These are phyloP conservation scores for Diaporthe sp. DNA, from an alignment of 2,329 filamentous ascomycete genomes.

Conservation along the genomic window DNA sequence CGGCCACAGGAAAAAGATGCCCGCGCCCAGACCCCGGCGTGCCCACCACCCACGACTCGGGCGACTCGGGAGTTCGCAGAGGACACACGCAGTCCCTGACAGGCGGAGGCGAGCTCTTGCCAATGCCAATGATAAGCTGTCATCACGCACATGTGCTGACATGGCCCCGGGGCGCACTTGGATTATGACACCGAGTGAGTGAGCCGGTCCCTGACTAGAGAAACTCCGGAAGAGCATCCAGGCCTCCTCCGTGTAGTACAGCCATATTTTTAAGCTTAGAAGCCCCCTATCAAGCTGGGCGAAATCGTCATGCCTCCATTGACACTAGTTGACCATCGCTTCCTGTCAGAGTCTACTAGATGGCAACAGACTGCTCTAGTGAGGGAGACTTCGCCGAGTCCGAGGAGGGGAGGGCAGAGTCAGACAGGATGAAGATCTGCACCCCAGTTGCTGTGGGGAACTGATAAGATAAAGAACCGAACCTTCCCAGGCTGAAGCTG, in stretches of 20 bases:
- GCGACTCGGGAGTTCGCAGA: constrained; percentile 9
- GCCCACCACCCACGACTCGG: constrained; percentile 23
- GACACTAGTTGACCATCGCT: background rate
- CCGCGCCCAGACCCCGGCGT: constrained; percentile 14
- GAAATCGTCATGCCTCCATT: background rate
- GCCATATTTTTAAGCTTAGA: background rate
- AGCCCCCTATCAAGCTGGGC: background rate
- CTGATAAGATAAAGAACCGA: constrained; percentile 18
- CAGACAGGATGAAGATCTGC: constrained; percentile 14
- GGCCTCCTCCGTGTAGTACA: background rate
- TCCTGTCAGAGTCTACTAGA: background rate
- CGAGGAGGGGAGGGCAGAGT: background rate
- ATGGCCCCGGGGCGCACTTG: background rate
- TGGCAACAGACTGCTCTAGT: background rate
- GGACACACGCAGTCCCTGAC: background rate
- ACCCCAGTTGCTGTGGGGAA: background rate
- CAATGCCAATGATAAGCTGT: constrained; percentile 26
- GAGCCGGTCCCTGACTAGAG: background rate
- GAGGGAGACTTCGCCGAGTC: background rate
- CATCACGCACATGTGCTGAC: constrained; percentile 23
- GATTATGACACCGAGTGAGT: background rate
- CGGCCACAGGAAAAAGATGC: background rate
- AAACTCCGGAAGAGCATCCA: background rate
- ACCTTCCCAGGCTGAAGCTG: background rate
- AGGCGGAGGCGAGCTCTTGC: constrained; percentile 2